Conservation (phyloP, 1,284 basidiomycete genomes). For the Somion occarium region DNA sequence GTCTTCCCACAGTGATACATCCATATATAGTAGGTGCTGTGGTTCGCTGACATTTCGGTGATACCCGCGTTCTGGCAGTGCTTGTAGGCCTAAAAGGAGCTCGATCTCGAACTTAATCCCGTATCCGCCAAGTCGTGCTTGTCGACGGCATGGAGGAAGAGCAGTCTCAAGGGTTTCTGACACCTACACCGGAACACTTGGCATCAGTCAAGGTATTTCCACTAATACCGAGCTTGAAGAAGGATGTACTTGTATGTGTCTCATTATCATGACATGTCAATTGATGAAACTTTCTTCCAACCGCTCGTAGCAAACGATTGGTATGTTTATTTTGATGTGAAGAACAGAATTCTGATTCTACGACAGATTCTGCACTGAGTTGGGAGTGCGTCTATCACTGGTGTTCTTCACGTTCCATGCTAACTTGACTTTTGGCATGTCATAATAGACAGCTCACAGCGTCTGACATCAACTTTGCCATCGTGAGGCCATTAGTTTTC, state of each 20-base stretch:
- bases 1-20: too few species aligned
- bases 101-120: too few species aligned
- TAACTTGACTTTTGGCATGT: slow-evolving; percentile 3
- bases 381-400: slow-evolving; percentile 58
- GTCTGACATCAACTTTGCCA: slow-evolving; percentile 79
- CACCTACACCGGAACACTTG: slow-evolving; percentile 50
- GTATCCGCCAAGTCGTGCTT: too few species aligned
- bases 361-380: slow-evolving; percentile 66
- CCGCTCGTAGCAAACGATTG: slow-evolving; percentile 41
- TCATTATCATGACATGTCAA: background rate
- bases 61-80: too few species aligned
- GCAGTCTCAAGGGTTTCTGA: slow-evolving; percentile 33
- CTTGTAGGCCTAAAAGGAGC: too few species aligned
- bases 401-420: background rate
- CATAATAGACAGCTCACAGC: slow-evolving; percentile 65
- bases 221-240: slow-evolving; percentile 64
- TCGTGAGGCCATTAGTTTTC: slow-evolving; percentile 75
- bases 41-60: too few species aligned
- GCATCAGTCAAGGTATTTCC: slow-evolving; percentile 70
- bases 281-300: background rate
- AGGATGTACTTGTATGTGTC: slow-evolving; percentile 58
- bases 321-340: slow-evolving; percentile 16
- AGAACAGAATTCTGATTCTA: slow-evolving; percentile 14
- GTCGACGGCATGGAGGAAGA: slow-evolving; percentile 21
- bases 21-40: too few species aligned